These are phyloP conservation scores for Sanguinoderma infundibulare DNA, from an alignment of 1,284 basidiomycete genomes.

Conservation along the genomic window DNA sequence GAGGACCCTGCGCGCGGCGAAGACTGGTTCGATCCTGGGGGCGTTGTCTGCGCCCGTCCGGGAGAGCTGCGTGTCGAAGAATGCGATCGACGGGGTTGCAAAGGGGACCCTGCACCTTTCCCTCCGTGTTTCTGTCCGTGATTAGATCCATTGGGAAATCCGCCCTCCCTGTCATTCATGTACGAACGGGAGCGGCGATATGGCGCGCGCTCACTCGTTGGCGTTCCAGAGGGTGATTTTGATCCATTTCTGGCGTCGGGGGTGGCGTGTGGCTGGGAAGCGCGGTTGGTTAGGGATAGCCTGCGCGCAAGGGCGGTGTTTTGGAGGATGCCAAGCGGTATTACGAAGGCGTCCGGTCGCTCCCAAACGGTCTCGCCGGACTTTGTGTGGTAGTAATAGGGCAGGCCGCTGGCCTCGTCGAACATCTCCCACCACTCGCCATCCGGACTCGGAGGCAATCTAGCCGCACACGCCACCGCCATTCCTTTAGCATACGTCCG, in stretches of 20 bases:
- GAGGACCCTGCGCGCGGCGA: slow-evolving; percentile 20
- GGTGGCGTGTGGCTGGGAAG: slow-evolving; percentile 1
- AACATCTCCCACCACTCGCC: slow-evolving; percentile 97
- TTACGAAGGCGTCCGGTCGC: slow-evolving; percentile 84
- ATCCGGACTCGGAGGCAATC: slow-evolving; percentile 80
- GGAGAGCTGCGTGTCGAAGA: slow-evolving; percentile 37
- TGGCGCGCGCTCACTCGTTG: slow-evolving; percentile 27
- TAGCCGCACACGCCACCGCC: slow-evolving; percentile 32
- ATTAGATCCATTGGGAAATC: background rate
- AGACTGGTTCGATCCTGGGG: slow-evolving; percentile 20
- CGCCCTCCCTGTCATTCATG: slow-evolving; percentile 26
- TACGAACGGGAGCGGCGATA: slow-evolving; percentile 34
- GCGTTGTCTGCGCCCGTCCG: slow-evolving; percentile 24
- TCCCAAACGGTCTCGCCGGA: slow-evolving; percentile 90
- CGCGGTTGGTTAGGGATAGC: slow-evolving; percentile 42
- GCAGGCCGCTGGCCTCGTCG: slow-evolving; percentile 79
- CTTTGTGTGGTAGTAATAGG: slow-evolving; percentile 94
- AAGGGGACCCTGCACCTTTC: slow-evolving; percentile 1
- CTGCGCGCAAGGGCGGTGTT: slow-evolving; percentile 77
- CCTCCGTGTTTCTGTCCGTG: slow-evolving; percentile 4
- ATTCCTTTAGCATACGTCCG: background rate
- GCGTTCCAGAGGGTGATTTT: slow-evolving; percentile 36
- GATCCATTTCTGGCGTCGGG: slow-evolving; percentile 11
- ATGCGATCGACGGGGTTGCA: slow-evolving; percentile 28
- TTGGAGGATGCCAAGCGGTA: slow-evolving; percentile 89